phyloP scores from a whole-genome alignment of 2,329 filamentous ascomycete species.

The Fusarium decemcellulare region DNA sequence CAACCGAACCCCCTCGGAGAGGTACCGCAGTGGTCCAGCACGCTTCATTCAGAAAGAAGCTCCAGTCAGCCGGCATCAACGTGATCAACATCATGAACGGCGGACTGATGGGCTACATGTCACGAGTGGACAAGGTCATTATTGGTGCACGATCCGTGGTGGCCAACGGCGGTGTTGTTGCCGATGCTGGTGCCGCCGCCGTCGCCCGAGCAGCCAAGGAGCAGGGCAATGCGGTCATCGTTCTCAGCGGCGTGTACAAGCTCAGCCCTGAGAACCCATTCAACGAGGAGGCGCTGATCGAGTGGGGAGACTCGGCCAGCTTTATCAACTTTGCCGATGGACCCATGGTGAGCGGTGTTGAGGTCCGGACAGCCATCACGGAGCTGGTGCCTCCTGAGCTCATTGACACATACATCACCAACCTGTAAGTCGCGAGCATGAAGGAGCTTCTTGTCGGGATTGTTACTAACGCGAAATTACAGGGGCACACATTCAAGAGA shows the following conservation, averaged over 20 bases:
- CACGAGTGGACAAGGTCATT: conserved; percentile 94
- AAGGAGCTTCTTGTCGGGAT: neutral
- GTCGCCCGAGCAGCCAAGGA: conserved; percentile 89
- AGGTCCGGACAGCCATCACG: conserved; percentile 83
- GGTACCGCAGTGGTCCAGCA: conserved; percentile 57
- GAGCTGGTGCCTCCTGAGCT: conserved; percentile 86
- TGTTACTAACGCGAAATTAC: conserved; percentile 1
- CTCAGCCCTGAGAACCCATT: conserved; percentile 92
- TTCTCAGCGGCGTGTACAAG: conserved; percentile 93
- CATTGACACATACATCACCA: conserved; percentile 88
- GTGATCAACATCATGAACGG: conserved; percentile 89
- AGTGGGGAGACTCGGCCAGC: conserved; percentile 86
- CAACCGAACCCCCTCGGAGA: conserved; percentile 70
- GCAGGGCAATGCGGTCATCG: conserved; percentile 87
- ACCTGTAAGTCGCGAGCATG: conserved; percentile 64
- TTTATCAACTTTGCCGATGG: conserved; percentile 86
- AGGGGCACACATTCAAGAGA: conserved; percentile 79
- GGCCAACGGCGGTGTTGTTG: conserved; percentile 88
- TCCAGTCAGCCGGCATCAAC: conserved; percentile 82
- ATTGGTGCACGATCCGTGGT: conserved; percentile 89
- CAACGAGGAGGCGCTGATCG: conserved; percentile 84
- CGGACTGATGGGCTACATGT: conserved; percentile 94
- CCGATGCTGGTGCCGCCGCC: conserved; percentile 85
- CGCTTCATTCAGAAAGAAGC: conserved; percentile 79
- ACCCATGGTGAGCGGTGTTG: conserved; percentile 81